Percentiles rank a stretch among this genome's conserved stretches.
These are phyloP conservation scores for Rauvolfia tetraphylla DNA, from an alignment of 257 asterid genomes.

Conservation along the genomic window DNA sequence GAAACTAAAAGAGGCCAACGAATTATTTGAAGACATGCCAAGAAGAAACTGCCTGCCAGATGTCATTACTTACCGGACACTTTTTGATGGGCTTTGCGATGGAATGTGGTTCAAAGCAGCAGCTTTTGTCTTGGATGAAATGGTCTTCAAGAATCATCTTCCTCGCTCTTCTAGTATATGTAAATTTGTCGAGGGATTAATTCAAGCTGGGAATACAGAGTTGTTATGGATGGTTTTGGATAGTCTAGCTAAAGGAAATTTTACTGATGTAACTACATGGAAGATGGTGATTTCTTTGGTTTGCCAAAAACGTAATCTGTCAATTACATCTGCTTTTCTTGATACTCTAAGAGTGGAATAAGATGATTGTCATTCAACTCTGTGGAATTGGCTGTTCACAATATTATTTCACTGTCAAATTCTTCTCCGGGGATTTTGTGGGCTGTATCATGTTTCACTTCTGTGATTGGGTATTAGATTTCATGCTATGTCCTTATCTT, in stretches of 20 bases:
- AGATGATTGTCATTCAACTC: neutral
- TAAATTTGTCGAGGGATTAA: constrained; percentile 36
- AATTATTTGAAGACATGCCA: constrained; percentile 75
- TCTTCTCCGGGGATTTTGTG: neutral
- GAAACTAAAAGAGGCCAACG: constrained; percentile 51
- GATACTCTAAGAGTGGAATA: constrained; percentile 25
- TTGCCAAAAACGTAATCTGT: constrained; percentile 24
- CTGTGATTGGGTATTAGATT: neutral
- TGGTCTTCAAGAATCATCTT: constrained; percentile 56
- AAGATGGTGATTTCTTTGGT: constrained; percentile 37
- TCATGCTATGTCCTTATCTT: neutral
- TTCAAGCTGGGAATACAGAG: constrained; percentile 31
- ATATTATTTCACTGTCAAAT: neutral
- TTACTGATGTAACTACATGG: constrained; percentile 55
- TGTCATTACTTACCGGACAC: constrained; percentile 54
- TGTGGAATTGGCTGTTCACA: neutral
- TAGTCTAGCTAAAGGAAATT: constrained; percentile 42
- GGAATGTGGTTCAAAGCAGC: constrained; percentile 52
- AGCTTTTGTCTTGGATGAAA: constrained; percentile 62
- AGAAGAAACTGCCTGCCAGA: constrained; percentile 57
- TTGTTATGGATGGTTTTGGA: constrained; percentile 33
- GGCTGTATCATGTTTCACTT: neutral
- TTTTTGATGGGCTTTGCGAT: constrained; percentile 65
- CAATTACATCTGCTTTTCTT: constrained; percentile 33
- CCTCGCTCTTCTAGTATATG: constrained; percentile 39